Evolutionary conservation across 345 rosid species (phyloP).

Genomic region (Gossypium thurberi): DNA sequence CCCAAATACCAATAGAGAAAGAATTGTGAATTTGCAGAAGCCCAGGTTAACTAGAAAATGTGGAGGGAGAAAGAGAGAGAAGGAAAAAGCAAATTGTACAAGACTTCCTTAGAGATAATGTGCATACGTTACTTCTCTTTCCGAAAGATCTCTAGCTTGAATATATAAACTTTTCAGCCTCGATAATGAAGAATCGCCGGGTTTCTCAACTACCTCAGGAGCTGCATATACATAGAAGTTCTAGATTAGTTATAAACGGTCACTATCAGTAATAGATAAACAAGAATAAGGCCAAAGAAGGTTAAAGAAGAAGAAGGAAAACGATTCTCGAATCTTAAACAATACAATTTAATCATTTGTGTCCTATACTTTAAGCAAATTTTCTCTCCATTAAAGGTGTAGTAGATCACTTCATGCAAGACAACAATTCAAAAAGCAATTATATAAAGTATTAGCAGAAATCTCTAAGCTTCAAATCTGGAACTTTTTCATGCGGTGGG

Average conservation of each 20-base stretch:
- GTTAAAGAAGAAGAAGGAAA: constrained; percentile 3
- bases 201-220: constrained; percentile 93
- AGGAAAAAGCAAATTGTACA: background rate
- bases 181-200: constrained; percentile 65
- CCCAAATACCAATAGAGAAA: background rate
- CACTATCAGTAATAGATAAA: background rate
- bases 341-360: background rate
- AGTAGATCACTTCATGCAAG: constrained; percentile 1
- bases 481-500: background rate
- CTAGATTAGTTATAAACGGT: constrained; percentile 8
- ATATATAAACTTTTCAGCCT: constrained; percentile 55
- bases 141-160: constrained; percentile 83
- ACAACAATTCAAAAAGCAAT: background rate
- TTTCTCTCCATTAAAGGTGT: constrained; percentile 1
- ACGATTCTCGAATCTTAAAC: background rate
- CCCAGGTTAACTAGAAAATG: background rate
- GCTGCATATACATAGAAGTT: constrained; percentile 41
- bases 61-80: background rate
- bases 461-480: background rate
- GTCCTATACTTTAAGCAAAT: background rate
- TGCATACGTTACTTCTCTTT: constrained; percentile 68
- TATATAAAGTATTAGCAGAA: background rate
- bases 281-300: background rate
- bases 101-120: background rate
- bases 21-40: background rate